Evolutionary conservation across 2,329 filamentous ascomycete species (phyloP), one percentile per base, ranked within the genome.

Genomic region (Celoporthe dispersa): DNA sequence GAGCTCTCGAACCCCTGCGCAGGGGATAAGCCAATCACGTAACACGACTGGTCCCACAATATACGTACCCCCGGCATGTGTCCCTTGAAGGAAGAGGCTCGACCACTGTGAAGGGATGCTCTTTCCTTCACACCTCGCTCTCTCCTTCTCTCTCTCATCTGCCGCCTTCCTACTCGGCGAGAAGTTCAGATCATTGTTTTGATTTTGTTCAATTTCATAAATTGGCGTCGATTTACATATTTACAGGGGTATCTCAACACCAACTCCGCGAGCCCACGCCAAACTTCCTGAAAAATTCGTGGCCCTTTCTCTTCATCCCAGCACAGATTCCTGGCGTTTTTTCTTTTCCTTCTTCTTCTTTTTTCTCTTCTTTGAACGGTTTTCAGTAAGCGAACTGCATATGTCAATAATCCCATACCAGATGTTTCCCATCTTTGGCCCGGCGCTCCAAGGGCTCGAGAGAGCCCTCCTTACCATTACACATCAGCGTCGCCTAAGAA

Each of bases 41-140:
- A 55, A 68, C 59, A 68, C 33, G 41, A 19, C 7, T 62, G 66
- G 59, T n/a, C 41, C 66, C 66, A 68, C 66, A 48, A 28, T 3
- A 28, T 37, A 62, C 59, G 35, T 59, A 57, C 64, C 37, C 48
- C 22, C 28, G 12, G 51, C 25, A 55, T 55, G 25, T 16, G 64
- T 57, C 31, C 16, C 37, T 28, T 31, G 19, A 14, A 65, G 41
- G 48, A 9, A 67, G 60, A 55, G 55, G 65, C 59, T 25, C 25
- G 44, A 31, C 19, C 25, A 31, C 14, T 51, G 39, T 35, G 22
- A 51, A 64, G 61, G 61, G 61, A 64, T 11, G 53, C 9, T 28
- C 4, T 31, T 57, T 57, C 25, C 8, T 25, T 25, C 11, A 14
- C 6, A 7, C 51, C 1, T 57, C 25, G 35, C 31, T 60, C 33